Evolutionary conservation across 106 monocot species (phyloP).

Genomic region (Apostasia shenzhenica): DNA sequence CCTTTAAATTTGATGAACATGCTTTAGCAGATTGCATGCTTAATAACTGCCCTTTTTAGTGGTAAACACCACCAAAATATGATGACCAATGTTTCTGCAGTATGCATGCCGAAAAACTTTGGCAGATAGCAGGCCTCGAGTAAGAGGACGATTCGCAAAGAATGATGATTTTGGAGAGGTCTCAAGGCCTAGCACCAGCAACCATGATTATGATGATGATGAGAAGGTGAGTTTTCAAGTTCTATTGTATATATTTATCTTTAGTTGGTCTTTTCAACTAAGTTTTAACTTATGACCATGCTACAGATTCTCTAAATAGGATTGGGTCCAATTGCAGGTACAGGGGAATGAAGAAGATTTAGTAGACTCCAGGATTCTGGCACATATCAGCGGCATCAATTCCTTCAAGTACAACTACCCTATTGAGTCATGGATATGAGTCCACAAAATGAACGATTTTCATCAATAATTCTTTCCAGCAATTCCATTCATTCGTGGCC

Average conservation of each 20-base stretch:
- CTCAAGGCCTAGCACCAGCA: not conserved
- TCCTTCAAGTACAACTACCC: conserved; percentile 31
- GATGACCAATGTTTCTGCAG: conserved; percentile 14
- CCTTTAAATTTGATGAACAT: no score
- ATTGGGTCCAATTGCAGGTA: conserved; percentile 6
- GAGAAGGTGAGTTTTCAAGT: conserved; percentile 20
- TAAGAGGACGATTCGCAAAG: conserved; percentile 58
- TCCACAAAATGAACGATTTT: no score
- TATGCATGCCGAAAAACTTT: conserved; percentile 56
- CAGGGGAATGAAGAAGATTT: conserved; percentile 26
- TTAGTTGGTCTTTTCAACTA: not conserved
- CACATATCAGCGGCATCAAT: conserved; percentile 24
- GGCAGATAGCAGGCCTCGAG: conserved; percentile 46
- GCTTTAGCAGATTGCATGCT: not conserved
- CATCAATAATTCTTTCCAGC: no score
- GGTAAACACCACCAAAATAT: not conserved
- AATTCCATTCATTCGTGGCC: no score
- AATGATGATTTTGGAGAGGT: conserved; percentile 32
- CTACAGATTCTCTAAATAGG: not conserved
- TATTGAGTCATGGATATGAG: conserved; percentile 27
- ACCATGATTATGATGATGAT: conserved; percentile 28
- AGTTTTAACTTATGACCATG: not conserved
- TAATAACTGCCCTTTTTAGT: not conserved
- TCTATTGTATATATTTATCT: not conserved
- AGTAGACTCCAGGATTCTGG: conserved; percentile 20